Percentiles rank a stretch among this genome's conserved stretches.
phyloP scores from a whole-genome alignment of 2,329 filamentous ascomycete species.

The Cordyceps pruinosa region DNA sequence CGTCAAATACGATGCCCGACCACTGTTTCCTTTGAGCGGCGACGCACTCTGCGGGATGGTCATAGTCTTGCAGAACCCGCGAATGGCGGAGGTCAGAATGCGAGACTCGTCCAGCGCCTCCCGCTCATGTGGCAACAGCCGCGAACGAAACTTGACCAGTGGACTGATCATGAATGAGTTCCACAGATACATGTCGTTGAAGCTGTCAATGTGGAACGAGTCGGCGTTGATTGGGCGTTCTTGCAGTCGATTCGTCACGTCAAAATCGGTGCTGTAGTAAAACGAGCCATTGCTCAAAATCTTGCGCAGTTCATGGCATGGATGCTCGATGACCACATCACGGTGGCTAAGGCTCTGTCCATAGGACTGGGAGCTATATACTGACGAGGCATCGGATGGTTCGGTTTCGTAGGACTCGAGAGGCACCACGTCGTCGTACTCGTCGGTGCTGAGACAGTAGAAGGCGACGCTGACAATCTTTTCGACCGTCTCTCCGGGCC shows the following conservation, averaged over 20 bases:
- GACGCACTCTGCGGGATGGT: conserved; percentile 72
- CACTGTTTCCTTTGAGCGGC: conserved; percentile 60
- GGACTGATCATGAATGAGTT: conserved; percentile 98
- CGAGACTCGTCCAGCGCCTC: conserved; percentile 76
- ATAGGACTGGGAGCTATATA: conserved; percentile 37
- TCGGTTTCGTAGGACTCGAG: conserved; percentile 47
- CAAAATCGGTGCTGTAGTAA: conserved; percentile 98
- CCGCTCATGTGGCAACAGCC: conserved; percentile 68
- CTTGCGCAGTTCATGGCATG: conserved; percentile 85
- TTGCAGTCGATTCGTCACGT: conserved; percentile 87
- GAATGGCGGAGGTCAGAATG: conserved; percentile 87
- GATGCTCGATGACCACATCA: conserved; percentile 73
- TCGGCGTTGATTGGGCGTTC: conserved; percentile 71
- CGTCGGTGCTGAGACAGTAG: conserved; percentile 79
- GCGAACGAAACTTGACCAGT: conserved; percentile 79
- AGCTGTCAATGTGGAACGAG: conserved; percentile 83
- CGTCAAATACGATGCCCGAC: conserved; percentile 76
- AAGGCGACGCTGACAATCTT: conserved; percentile 84
- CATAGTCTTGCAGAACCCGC: conserved; percentile 84
- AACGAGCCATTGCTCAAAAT: conserved; percentile 89
- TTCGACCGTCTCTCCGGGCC: conserved; percentile 83
- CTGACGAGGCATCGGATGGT: conserved; percentile 37
- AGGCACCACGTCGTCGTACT: conserved; percentile 72
- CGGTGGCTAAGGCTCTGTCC: conserved; percentile 49
- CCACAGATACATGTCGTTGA: conserved; percentile 92